phyloP scores from a whole-genome alignment of 1,284 basidiomycete genomes.

The Irpex sp. region DNA sequence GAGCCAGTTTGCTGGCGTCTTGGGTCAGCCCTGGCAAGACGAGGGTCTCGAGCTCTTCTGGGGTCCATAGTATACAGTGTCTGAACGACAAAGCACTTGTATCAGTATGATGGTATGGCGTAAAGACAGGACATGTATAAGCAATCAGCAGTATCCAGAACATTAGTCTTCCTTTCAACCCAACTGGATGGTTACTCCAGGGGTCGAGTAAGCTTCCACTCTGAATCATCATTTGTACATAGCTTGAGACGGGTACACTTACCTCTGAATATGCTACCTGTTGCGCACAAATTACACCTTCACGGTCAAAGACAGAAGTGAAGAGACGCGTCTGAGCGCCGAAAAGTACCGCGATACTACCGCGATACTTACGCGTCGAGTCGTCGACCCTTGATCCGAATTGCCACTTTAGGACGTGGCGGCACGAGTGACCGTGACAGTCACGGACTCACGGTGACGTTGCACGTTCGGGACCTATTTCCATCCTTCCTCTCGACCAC shows the following conservation, averaged over 20 bases:
- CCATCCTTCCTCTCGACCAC: neutral
- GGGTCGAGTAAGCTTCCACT: slow-evolving; percentile 80
- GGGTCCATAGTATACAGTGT: slow-evolving; percentile 60
- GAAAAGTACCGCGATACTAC: neutral
- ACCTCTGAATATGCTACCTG: neutral
- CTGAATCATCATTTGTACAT: slow-evolving; percentile 66
- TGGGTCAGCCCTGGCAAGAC: slow-evolving; percentile 65
- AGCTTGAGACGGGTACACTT: neutral
- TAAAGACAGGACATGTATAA: neutral
- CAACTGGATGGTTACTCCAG: slow-evolving; percentile 34
- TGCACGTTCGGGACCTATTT: neutral
- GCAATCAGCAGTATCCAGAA: slow-evolving; percentile 86
- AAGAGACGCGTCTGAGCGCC: neutral
- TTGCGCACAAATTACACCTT: neutral
- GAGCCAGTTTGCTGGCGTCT: slow-evolving; percentile 53
- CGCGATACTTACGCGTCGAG: neutral
- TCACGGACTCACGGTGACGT: neutral
- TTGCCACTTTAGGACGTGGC: neutral
- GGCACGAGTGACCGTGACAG: neutral
- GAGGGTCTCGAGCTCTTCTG: slow-evolving; percentile 73
- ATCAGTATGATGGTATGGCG: neutral
- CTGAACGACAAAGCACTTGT: neutral
- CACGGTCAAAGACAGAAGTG: neutral
- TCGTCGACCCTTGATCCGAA: neutral
- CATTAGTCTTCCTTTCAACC: slow-evolving; percentile 76